Conservation (phyloP, 116 monocot species). For the Zostera marina region DNA sequence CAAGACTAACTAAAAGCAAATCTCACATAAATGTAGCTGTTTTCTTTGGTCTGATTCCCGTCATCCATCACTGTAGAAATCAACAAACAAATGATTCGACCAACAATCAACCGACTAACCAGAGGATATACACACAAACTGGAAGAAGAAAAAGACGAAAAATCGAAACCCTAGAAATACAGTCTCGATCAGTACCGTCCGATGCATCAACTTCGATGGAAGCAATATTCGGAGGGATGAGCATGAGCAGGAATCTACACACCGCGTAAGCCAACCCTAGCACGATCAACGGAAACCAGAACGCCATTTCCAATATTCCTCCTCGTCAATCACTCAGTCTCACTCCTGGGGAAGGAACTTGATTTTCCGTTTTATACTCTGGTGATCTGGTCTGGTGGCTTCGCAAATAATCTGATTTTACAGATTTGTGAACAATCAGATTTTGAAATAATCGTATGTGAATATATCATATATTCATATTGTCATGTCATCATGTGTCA, state of each 20-base stretch:
- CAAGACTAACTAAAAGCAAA: neutral
- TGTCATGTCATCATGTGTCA: too few relatives aligned
- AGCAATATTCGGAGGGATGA: constrained; percentile 89
- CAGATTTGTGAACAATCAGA: too few relatives aligned
- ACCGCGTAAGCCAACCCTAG: constrained; percentile 46
- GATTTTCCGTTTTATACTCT: neutral
- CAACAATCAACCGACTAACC: constrained; percentile 1
- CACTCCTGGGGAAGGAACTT: neutral
- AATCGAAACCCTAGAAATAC: neutral
- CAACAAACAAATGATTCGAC: constrained; percentile 3
- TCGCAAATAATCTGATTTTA: too few relatives aligned
- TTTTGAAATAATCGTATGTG: too few relatives aligned
- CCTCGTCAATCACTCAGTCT: neutral
- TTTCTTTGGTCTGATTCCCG: constrained; percentile 45
- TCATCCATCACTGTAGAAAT: constrained; percentile 52
- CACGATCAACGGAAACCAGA: constrained; percentile 84
- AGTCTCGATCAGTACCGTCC: constrained; percentile 30
- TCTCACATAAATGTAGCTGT: constrained; percentile 95
- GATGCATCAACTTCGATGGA: constrained; percentile 98
- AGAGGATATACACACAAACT: neutral
- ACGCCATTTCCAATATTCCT: constrained; percentile 28
- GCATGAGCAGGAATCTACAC: constrained; percentile 72
- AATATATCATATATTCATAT: too few relatives aligned
- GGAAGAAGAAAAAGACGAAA: neutral
- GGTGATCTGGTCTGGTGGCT: neutral